Conservation (phyloP, 345 rosid species). For the Sisymbrium altissimum region DNA sequence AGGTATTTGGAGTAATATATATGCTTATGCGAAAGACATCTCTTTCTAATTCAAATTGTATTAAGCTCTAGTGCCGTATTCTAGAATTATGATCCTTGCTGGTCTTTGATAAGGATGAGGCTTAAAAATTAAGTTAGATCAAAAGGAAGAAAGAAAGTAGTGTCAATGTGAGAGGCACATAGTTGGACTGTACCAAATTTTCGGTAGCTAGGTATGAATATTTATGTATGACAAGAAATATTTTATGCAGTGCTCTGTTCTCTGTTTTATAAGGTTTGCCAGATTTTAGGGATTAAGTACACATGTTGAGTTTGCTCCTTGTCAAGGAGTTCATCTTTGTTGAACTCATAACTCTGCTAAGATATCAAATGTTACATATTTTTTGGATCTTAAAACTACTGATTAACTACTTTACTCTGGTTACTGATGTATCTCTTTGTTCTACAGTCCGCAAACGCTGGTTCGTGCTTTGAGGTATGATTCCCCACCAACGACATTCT, state of each 20-base stretch:
- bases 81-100: slow-evolving; percentile 4
- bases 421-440: slow-evolving; percentile 25
- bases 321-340: not conserved
- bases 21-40: slow-evolving; percentile 10
- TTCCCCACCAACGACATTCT: not conserved
- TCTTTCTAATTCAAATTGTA: not conserved
- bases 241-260: not conserved
- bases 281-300: not conserved
- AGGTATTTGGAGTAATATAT: slow-evolving; percentile 50
- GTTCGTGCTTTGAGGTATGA: slow-evolving; percentile 96
- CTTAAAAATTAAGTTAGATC: not conserved
- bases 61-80: not conserved
- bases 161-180: not conserved
- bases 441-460: slow-evolving; percentile 94
- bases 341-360: slow-evolving; percentile 1
- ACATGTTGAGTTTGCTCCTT: not conserved
- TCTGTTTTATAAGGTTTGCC: not conserved
- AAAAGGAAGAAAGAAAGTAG: slow-evolving; percentile 5
- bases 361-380: slow-evolving; percentile 2
- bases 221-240: not conserved
- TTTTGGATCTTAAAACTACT: not conserved
- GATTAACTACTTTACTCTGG: slow-evolving; percentile 7
- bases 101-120: slow-evolving; percentile 3
- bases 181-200: not conserved
- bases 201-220: not conserved